Conservation (phyloP, 768 basidiomycete genomes). For the Porphyrellus cyaneotinctus region DNA sequence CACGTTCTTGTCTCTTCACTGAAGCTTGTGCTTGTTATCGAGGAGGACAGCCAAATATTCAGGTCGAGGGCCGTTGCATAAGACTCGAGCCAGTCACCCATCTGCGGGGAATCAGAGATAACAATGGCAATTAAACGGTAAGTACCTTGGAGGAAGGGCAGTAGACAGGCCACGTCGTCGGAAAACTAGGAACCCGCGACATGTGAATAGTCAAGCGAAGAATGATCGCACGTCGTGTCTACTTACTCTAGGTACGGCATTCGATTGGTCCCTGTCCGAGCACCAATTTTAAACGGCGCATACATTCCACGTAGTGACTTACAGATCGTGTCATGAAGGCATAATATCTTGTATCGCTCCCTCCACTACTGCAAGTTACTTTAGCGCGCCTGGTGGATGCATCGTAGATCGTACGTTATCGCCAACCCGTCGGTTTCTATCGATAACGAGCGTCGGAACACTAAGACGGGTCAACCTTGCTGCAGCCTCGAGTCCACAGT, state of each 20-base stretch:
- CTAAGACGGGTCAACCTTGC: constrained; percentile 57
- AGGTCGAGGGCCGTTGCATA: constrained; percentile 58
- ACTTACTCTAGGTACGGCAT: constrained; percentile 53
- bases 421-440: constrained; percentile 47
- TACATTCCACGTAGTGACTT: constrained; percentile 21
- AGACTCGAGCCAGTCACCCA: constrained; percentile 60
- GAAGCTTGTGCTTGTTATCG: constrained; percentile 33
- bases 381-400: background rate
- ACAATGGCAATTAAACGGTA: background rate
- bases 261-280: constrained; percentile 42
- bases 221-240: background rate
- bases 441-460: constrained; percentile 51
- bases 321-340: constrained; percentile 51
- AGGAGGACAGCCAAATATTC: constrained; percentile 55
- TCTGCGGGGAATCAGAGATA: constrained; percentile 27
- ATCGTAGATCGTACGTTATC: constrained; percentile 33
- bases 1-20: constrained; percentile 37
- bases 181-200: constrained; percentile 38
- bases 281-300: background rate
- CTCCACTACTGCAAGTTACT: constrained; percentile 38
- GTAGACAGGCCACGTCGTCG: constrained; percentile 49
- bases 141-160: constrained; percentile 48
- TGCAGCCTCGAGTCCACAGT: constrained; percentile 60
- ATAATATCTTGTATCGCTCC: constrained; percentile 52
- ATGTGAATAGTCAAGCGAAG: background rate